Conservation (phyloP, 179 eudicot genomes). For the Silene vulgaris region DNA sequence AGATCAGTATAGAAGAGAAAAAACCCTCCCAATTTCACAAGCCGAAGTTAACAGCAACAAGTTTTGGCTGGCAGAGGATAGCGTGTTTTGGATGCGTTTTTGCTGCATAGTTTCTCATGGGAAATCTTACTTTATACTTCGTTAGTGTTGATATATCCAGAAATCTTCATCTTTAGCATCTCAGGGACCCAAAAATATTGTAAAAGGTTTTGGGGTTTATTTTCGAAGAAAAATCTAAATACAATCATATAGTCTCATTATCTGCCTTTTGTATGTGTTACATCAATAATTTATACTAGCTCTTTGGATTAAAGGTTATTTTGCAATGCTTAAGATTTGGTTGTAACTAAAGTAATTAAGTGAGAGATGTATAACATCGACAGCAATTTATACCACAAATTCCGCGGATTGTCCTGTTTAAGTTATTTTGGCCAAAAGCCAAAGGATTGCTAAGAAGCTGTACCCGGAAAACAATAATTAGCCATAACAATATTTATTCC, state of each 20-base stretch:
- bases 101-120: neutral
- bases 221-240: neutral
- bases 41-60: constrained; percentile 5
- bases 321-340: neutral
- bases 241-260: neutral
- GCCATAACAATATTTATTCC: no score
- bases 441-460: no score
- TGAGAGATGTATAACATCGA: no score
- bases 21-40: neutral
- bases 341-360: no score
- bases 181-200: constrained; percentile 2
- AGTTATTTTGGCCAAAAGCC: no score
- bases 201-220: neutral
- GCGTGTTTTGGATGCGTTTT: neutral
- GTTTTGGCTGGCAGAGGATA: constrained; percentile 1
- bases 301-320: neutral
- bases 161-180: neutral
- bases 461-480: no score
- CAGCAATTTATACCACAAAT: no score
- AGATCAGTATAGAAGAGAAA: constrained; percentile 22
- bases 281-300: neutral
- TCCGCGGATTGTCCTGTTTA: no score
- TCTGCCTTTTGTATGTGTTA: neutral
- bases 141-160: constrained; percentile 5
- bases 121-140: neutral